Conservation (phyloP, 2,329 filamentous ascomycete species). For the Aspergillus flavus region DNA sequence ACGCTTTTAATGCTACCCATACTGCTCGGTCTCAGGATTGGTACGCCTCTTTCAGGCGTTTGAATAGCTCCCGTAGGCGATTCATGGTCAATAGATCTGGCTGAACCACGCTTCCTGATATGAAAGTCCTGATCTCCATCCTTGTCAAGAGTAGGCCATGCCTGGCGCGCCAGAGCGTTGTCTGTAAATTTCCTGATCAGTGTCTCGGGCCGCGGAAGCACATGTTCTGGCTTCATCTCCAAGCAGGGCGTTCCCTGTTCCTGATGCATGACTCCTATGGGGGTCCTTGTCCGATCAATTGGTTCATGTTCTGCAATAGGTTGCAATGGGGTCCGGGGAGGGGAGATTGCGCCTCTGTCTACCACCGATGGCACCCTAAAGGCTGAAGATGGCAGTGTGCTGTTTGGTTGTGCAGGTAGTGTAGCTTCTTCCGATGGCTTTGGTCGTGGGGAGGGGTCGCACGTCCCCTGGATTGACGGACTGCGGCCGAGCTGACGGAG, state of each 20-base stretch:
- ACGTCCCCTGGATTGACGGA: constrained; percentile 42
- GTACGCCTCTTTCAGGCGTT: constrained; percentile 33
- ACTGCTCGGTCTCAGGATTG: constrained; percentile 52
- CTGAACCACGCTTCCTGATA: constrained; percentile 31
- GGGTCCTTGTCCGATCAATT: constrained; percentile 31
- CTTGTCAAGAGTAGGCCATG: constrained; percentile 33
- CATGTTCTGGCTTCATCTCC: constrained; percentile 45
- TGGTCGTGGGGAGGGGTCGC: constrained; percentile 27
- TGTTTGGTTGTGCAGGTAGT: constrained; percentile 17
- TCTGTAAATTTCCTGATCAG: constrained; percentile 38
- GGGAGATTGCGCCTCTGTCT: constrained; percentile 32
- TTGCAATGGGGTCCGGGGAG: constrained; percentile 49
- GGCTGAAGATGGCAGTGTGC: constrained; percentile 33
- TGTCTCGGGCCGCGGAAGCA: constrained; percentile 34
- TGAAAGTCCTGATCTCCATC: constrained; percentile 23
- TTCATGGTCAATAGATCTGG: constrained; percentile 13
- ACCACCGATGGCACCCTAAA: constrained; percentile 36
- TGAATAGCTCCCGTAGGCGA: constrained; percentile 41
- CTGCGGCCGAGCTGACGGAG: constrained; percentile 35
- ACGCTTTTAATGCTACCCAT: constrained; percentile 52
- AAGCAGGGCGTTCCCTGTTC: constrained; percentile 34
- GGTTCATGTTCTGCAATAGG: constrained; percentile 56
- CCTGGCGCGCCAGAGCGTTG: constrained; percentile 33
- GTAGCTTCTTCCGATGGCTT: constrained; percentile 37
- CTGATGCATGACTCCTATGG: constrained; percentile 42